Evolutionary conservation across 108 stramenopile species (phyloP).

Genomic region (Skeletonema costatum): DNA sequence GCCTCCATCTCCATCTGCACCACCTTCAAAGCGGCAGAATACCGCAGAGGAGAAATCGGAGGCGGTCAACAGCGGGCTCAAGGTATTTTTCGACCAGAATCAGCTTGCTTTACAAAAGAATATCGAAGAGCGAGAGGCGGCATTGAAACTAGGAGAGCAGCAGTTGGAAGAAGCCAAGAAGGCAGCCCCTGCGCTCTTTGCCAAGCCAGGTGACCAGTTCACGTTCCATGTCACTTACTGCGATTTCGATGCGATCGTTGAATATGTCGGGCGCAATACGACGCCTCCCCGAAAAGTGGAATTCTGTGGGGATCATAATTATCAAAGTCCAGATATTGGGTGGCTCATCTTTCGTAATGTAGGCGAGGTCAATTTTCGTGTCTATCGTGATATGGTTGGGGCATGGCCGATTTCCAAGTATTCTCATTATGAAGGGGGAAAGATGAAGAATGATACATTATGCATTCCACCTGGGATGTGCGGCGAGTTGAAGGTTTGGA

Average conservation of each 20-base stretch:
- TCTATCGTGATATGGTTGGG: neutral
- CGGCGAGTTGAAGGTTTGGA: neutral
- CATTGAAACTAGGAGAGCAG: neutral
- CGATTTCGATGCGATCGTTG: neutral
- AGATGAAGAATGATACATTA: neutral
- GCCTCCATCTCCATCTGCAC: too few species aligned
- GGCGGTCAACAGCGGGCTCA: too few species aligned
- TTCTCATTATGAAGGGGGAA: neutral
- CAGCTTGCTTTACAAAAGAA: too few species aligned
- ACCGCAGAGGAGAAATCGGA: too few species aligned
- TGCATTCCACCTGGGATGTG: constrained; percentile 1
- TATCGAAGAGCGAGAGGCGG: too few species aligned
- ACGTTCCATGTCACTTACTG: neutral
- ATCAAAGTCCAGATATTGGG: neutral
- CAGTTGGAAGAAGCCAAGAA: neutral
- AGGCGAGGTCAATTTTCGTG: neutral
- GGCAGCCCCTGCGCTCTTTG: neutral
- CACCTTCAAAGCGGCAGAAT: too few species aligned
- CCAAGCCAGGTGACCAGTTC: neutral
- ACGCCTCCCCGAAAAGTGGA: neutral
- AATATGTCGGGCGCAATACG: neutral
- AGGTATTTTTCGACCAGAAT: too few species aligned
- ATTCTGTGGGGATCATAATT: neutral
- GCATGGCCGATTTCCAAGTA: neutral
- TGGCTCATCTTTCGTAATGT: constrained; percentile 1